Conservation (phyloP, 306 rosid genomes). For the Lagenaria siceraria region DNA sequence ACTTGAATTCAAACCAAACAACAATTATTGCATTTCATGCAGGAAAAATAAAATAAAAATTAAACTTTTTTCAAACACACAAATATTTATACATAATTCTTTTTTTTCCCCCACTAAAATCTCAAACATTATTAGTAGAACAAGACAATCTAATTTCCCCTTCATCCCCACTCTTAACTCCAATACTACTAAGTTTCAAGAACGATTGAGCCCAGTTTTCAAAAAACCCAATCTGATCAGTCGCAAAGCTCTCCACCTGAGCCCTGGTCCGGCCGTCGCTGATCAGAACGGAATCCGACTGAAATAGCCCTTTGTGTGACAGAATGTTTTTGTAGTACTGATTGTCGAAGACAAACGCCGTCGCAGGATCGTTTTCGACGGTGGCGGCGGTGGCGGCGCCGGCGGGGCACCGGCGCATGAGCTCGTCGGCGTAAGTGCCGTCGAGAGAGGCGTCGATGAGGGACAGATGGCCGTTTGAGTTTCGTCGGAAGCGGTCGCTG, state of each 20-base stretch:
- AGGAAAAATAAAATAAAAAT: not conserved
- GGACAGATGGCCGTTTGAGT: conserved; percentile 38
- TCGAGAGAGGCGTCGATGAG: conserved; percentile 50
- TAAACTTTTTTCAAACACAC: not conserved
- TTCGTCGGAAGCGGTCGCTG: conserved; percentile 44
- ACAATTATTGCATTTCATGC: not conserved
- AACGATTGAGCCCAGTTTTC: conserved; percentile 51
- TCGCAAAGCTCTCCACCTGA: conserved; percentile 39
- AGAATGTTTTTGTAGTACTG: conserved; percentile 51
- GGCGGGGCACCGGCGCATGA: conserved; percentile 37
- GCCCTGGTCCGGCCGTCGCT: conserved; percentile 30
- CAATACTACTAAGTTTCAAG: conserved; percentile 51
- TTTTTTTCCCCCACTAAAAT: not conserved
- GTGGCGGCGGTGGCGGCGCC: conserved; percentile 25
- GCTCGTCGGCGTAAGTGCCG: conserved; percentile 45
- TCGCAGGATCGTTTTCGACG: conserved; percentile 57
- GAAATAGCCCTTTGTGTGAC: conserved; percentile 53
- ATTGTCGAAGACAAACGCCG: conserved; percentile 57
- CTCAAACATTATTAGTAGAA: conserved; percentile 33
- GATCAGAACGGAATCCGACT: conserved; percentile 60
- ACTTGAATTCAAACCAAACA: not conserved
- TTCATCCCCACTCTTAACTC: conserved; percentile 44
- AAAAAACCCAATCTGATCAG: conserved; percentile 48
- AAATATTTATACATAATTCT: not conserved
- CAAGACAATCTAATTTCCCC: conserved; percentile 66